Evolutionary conservation across 441 rosid species (phyloP).

Genomic region (Bruguiera hainesii): DNA sequence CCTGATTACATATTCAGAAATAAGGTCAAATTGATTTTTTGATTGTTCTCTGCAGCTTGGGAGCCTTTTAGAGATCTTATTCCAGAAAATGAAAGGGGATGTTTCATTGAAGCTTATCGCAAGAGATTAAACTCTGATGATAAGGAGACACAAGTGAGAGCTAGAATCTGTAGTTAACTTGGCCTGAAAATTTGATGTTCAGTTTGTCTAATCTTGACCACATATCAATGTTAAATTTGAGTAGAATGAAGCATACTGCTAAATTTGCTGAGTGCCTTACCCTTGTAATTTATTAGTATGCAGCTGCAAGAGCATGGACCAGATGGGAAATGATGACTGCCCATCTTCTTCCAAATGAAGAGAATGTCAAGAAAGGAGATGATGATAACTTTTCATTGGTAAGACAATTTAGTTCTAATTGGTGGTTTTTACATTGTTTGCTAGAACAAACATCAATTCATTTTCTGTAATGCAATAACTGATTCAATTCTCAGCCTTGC

Average conservation of each 20-base stretch:
- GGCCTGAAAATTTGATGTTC: not conserved
- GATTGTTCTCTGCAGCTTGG: conserved; percentile 56
- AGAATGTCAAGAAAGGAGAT: conserved; percentile 74
- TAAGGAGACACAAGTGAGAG: conserved; percentile 77
- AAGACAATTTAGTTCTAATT: conserved; percentile 24
- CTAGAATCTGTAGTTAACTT: not conserved
- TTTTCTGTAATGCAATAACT: not conserved
- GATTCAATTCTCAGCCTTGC: too few relatives aligned
- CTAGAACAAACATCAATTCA: not conserved
- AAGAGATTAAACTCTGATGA: conserved; percentile 73
- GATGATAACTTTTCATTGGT: conserved; percentile 86
- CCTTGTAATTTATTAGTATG: conserved; percentile 50
- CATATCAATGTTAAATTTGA: not conserved
- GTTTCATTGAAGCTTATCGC: conserved; percentile 67
- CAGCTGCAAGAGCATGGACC: conserved; percentile 95
- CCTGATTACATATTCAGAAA: conserved; percentile 5
- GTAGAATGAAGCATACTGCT: not conserved
- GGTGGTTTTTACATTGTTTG: not conserved
- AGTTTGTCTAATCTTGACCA: not conserved
- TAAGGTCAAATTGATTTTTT: conserved; percentile 13
- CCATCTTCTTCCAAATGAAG: conserved; percentile 76
- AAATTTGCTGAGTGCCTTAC: not conserved
- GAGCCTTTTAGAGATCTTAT: conserved; percentile 89
- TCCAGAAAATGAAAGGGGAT: conserved; percentile 74
- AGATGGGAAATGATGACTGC: conserved; percentile 98